phyloP scores from a whole-genome alignment of 2,329 filamentous ascomycete genomes.

The Ophiosphaerella narmari region DNA sequence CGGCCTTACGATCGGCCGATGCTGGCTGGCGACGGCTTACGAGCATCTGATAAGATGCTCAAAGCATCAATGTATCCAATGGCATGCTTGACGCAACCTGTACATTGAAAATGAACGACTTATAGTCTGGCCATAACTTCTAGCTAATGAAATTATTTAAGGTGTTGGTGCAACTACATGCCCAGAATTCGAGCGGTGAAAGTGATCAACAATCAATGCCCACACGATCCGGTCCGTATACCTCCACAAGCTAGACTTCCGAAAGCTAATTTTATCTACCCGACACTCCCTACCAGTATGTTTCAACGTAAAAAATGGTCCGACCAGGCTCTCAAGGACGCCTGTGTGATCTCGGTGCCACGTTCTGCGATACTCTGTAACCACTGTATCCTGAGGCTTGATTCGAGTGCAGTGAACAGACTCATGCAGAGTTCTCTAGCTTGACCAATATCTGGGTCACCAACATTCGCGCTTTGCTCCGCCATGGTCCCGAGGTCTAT shows the following conservation, averaged over 20 bases:
- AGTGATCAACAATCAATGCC: too few relatives aligned
- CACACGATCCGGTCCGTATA: too few relatives aligned
- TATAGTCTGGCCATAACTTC: too few relatives aligned
- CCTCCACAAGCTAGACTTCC: too few relatives aligned
- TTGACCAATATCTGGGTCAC: conserved; percentile 15
- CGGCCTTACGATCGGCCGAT: conserved; percentile 1
- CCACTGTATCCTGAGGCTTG: conserved; percentile 6
- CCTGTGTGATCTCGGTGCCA: not conserved
- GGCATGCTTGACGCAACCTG: too few relatives aligned
- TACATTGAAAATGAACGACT: too few relatives aligned
- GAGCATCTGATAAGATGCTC: not conserved
- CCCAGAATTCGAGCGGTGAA: too few relatives aligned
- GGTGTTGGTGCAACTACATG: too few relatives aligned
- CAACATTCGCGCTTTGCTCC: conserved; percentile 11
- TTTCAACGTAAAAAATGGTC: too few relatives aligned
- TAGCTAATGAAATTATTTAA: too few relatives aligned
- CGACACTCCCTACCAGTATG: too few relatives aligned
- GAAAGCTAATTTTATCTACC: too few relatives aligned
- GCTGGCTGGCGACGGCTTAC: not conserved
- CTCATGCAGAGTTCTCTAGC: conserved; percentile 17
- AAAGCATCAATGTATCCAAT: not conserved
- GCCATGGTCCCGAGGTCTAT: conserved; percentile 13
- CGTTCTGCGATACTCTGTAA: not conserved
- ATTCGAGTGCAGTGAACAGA: conserved; percentile 17
- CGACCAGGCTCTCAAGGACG: not conserved